These are phyloP conservation scores for Phytophthora citrophthora DNA, from an alignment of 352 stramenopile species.

Conservation along the genomic window DNA sequence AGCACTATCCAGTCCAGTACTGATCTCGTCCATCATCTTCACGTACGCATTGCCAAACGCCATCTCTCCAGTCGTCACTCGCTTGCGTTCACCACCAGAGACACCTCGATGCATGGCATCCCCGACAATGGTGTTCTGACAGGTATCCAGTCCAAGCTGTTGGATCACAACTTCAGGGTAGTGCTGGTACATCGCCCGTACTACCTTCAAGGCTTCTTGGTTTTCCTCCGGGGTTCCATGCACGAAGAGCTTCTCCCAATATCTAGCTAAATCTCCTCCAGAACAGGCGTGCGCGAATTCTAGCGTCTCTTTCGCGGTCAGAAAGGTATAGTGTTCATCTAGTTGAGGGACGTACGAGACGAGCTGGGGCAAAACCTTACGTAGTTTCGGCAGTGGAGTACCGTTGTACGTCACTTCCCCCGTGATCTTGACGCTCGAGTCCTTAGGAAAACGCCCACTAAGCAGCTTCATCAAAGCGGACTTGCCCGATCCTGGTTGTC, in stretches of 20 bases:
- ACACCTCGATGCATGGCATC: constrained; percentile 55
- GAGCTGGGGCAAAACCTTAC: constrained; percentile 10
- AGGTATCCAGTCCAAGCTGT: constrained; percentile 20
- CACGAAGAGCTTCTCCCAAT: constrained; percentile 7
- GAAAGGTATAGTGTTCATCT: constrained; percentile 17
- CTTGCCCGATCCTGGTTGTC: constrained; percentile 25
- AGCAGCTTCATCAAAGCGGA: constrained; percentile 30
- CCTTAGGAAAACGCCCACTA: constrained; percentile 8
- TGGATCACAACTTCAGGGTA: constrained; percentile 17
- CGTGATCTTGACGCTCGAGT: constrained; percentile 16
- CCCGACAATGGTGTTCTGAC: constrained; percentile 23
- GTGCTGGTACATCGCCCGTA: constrained; percentile 17
- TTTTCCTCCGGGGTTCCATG: constrained; percentile 13
- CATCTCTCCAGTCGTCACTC: constrained; percentile 84
- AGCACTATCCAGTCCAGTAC: constrained; percentile 22
- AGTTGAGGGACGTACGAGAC: constrained; percentile 21
- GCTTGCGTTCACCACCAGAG: constrained; percentile 70
- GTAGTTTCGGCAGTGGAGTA: neutral
- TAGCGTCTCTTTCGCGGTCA: constrained; percentile 20
- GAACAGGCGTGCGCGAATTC: constrained; percentile 19
- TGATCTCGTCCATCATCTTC: constrained; percentile 34
- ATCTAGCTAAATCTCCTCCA: constrained; percentile 11
- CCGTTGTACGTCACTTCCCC: constrained; percentile 25
- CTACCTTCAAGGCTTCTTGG: constrained; percentile 7
- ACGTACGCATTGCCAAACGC: constrained; percentile 50